These are phyloP conservation scores for Dillenia turbinata DNA, from an alignment of 164 flowering plant genomes.

Conservation along the genomic window DNA sequence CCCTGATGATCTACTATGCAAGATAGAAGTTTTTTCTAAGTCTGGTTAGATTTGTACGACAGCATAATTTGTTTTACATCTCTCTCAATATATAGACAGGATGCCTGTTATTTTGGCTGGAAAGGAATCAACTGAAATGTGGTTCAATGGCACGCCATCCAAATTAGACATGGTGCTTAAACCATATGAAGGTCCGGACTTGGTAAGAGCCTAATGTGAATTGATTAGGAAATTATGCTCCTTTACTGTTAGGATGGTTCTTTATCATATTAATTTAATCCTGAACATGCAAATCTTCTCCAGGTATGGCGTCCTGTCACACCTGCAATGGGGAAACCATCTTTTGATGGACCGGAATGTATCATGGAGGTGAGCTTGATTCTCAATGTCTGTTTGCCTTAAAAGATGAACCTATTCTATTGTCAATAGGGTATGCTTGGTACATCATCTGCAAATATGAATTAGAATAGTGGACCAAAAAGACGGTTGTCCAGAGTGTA, in stretches of 20 bases:
- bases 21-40: too few relatives aligned
- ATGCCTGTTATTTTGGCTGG: constrained; percentile 92
- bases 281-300: not conserved
- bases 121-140: constrained; percentile 49
- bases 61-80: too few relatives aligned
- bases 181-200: constrained; percentile 77
- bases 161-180: constrained; percentile 51
- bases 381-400: not conserved
- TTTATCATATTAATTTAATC: not conserved
- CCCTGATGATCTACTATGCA: too few relatives aligned
- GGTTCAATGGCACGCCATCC: constrained; percentile 61
- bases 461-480: too few relatives aligned
- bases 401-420: too few relatives aligned
- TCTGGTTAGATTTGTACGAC: too few relatives aligned
- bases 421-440: too few relatives aligned
- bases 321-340: constrained; percentile 69
- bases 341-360: constrained; percentile 89
- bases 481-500: too few relatives aligned
- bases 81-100: constrained; percentile 45
- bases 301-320: constrained; percentile 94
- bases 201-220: constrained; percentile 36
- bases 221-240: not conserved
- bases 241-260: not conserved
- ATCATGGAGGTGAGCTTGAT: constrained; percentile 55
- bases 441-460: too few relatives aligned